These are phyloP conservation scores for Debaryomyces prosopidis DNA, from an alignment of 805 yeast genomes.

Conservation along the genomic window DNA sequence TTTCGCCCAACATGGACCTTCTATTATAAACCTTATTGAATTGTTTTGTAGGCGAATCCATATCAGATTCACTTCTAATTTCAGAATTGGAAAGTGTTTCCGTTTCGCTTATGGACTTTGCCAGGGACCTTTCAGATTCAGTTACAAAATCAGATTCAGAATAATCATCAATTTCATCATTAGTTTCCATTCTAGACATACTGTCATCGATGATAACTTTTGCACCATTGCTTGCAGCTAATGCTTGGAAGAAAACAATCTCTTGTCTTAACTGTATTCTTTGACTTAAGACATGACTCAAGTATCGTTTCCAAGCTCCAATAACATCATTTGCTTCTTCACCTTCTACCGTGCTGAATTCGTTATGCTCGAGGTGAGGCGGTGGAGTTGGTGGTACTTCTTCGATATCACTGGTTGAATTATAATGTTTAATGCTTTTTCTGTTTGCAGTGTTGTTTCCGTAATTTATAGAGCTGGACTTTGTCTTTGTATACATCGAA, in stretches of 20 bases:
- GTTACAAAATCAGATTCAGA: background rate
- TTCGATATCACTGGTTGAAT: background rate
- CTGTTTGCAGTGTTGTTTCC: constrained; percentile 3
- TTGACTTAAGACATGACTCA: constrained; percentile 33
- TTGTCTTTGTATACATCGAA: constrained; percentile 5
- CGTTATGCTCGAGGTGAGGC: constrained; percentile 15
- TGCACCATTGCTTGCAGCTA: constrained; percentile 5
- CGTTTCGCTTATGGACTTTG: background rate
- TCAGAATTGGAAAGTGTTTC: background rate
- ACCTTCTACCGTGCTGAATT: background rate
- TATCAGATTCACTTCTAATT: background rate
- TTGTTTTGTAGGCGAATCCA: constrained; percentile 18
- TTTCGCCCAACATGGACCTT: constrained; percentile 43
- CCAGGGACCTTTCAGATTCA: background rate
- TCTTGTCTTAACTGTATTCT: constrained; percentile 43
- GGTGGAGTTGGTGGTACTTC: constrained; percentile 29
- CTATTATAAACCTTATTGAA: constrained; percentile 32
- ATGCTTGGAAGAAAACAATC: constrained; percentile 32
- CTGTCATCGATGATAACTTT: background rate
- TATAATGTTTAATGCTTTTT: constrained; percentile 25
- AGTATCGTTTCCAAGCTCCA: constrained; percentile 35
- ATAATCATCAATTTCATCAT: background rate
- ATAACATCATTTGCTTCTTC: constrained; percentile 7
- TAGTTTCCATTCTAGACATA: background rate
- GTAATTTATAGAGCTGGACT: constrained; percentile 7